Evolutionary conservation across 1,284 basidiomycete species (phyloP), one percentile per base, ranked within the genome.

Genomic region (Leccinum solheimii): DNA sequence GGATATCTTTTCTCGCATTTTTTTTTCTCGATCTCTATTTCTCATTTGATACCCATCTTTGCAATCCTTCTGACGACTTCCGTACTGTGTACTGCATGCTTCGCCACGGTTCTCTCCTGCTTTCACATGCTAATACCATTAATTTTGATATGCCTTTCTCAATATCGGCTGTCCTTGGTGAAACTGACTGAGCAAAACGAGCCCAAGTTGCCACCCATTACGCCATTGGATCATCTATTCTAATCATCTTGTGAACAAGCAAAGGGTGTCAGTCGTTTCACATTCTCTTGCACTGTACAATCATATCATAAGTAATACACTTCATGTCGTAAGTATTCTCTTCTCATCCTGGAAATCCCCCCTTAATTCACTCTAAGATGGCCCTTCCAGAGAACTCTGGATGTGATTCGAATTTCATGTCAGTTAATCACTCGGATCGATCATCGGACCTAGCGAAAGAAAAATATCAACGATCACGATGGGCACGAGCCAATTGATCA

Each of bases 401-500:
- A 19, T 19, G 11, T 13, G 16, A 9, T 13, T 48, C 45, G 45
- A 14, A 23, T 48, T 21, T 21, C 13, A 48, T 23, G 7, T 48
- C 21, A 23, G 45, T 23, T 48, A 23, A 13, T 23, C 13, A 8
- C 45, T 27, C n/a, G 32, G 2, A 26, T 59, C 32, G 19, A 57
- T 16, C 64, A 66, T 64, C n/a, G 65, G 65, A 14, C 51, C 64
- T 67, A 26, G 19, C 10, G 36, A 5, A n/a, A 27, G 19, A 19
- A 36, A 23, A n/a, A 34, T 23, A 32, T 60, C 59, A 60, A 23
- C 16, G 16, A 3, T 38, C 8, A 16, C 8, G n/a, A 40, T 56
- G 14, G 45, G 27, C 3, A 36, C 5, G 14, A 32, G 13, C 14
- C 27, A 3, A n/a, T 21, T 36, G n/a, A 43, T 3, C 10, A 26